Percentiles rank a stretch among this genome's conserved stretches.
These are phyloP conservation scores for Tuber magnatum DNA, from an alignment of 495 filamentous ascomycete species.

Conservation along the genomic window DNA sequence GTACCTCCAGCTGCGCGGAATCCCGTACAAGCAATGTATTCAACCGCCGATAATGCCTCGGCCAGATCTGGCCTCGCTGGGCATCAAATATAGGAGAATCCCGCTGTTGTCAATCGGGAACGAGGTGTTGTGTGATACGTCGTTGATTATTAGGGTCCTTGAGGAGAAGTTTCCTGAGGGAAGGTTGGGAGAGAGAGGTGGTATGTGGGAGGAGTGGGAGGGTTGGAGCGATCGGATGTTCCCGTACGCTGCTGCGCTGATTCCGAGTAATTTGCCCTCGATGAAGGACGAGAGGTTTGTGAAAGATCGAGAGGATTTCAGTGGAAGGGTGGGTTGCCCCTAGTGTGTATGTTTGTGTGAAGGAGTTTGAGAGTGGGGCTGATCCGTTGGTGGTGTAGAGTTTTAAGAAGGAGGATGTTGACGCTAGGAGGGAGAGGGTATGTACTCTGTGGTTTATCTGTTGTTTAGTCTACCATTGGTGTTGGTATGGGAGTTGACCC, in stretches of 20 bases:
- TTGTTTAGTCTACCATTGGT: not conserved
- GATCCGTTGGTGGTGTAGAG: slow-evolving; percentile 17
- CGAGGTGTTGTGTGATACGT: slow-evolving; percentile 53
- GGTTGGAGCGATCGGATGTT: slow-evolving; percentile 50
- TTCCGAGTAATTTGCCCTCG: slow-evolving; percentile 48
- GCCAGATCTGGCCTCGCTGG: slow-evolving; percentile 51
- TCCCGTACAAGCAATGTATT: slow-evolving; percentile 54
- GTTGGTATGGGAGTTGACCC: not conserved
- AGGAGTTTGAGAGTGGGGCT: slow-evolving; percentile 18
- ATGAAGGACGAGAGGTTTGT: slow-evolving; percentile 49
- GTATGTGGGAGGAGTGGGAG: slow-evolving; percentile 38
- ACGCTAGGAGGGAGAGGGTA: slow-evolving; percentile 24
- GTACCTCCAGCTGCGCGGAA: slow-evolving; percentile 55
- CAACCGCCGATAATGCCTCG: slow-evolving; percentile 50
- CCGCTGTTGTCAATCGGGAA: slow-evolving; percentile 55
- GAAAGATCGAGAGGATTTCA: slow-evolving; percentile 50
- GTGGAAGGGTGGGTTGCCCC: slow-evolving; percentile 28
- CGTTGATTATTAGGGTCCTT: slow-evolving; percentile 55
- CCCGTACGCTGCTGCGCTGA: slow-evolving; percentile 43
- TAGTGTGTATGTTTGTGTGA: slow-evolving; percentile 12
- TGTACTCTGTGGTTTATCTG: not conserved
- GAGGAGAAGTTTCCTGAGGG: slow-evolving; percentile 46
- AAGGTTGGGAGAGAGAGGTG: slow-evolving; percentile 32
- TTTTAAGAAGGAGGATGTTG: slow-evolving; percentile 41
- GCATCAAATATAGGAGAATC: slow-evolving; percentile 59